These are phyloP conservation scores for Phytophthora ramorum DNA, from an alignment of 352 stramenopile genomes.

Conservation along the genomic window DNA sequence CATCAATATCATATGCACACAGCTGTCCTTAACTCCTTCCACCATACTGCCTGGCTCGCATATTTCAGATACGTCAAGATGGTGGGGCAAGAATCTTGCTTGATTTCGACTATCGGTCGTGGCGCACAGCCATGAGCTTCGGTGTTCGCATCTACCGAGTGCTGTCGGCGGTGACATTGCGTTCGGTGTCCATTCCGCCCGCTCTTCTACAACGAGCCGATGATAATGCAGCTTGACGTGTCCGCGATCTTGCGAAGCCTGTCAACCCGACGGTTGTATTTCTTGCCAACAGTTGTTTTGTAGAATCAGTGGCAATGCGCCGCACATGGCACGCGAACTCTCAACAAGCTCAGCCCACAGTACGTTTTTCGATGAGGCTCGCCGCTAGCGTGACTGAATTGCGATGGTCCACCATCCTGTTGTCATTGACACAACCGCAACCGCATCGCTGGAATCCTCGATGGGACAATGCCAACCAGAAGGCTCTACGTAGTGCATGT, in stretches of 20 bases:
- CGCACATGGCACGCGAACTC: not conserved
- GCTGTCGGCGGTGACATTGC: not conserved
- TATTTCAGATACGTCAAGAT: slow-evolving; percentile 1
- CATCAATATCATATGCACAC: slow-evolving; percentile 1
- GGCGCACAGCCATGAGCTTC: not conserved
- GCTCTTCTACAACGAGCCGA: not conserved
- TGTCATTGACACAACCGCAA: slow-evolving; percentile 6
- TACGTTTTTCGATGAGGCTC: not conserved
- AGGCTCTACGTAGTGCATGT: not conserved
- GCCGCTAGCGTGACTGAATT: slow-evolving; percentile 12
- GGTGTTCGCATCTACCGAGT: not conserved
- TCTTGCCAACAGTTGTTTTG: slow-evolving; percentile 26
- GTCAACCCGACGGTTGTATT: slow-evolving; percentile 2
- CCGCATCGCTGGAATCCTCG: slow-evolving; percentile 5
- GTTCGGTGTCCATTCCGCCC: not conserved
- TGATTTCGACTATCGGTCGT: not conserved
- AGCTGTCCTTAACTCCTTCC: slow-evolving; percentile 13
- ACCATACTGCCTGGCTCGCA: slow-evolving; percentile 16
- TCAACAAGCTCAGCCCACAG: slow-evolving; percentile 4
- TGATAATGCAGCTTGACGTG: not conserved
- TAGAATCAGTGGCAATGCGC: slow-evolving; percentile 19
- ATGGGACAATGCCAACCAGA: slow-evolving; percentile 2
- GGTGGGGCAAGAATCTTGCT: not conserved
- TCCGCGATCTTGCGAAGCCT: slow-evolving; percentile 1
- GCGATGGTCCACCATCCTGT: slow-evolving; percentile 8